phyloP scores from a whole-genome alignment of 208 protist genomes.

The Wallacemonas rigidus region DNA sequence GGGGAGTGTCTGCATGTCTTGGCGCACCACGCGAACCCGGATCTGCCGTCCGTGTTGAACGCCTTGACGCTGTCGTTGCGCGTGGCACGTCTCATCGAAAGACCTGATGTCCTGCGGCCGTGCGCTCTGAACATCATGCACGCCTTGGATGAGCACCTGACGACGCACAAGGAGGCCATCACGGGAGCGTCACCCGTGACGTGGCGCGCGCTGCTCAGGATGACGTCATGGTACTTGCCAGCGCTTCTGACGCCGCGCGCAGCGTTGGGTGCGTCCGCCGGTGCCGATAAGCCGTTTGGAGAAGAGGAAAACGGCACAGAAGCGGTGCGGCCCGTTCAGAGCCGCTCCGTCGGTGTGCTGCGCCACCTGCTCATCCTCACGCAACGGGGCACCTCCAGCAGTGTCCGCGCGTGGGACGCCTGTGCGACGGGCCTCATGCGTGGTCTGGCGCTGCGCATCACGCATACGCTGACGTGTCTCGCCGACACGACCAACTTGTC shows the following conservation, averaged over 20 bases:
- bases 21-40: background rate
- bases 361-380: constrained; percentile 2
- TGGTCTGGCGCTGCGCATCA: constrained; percentile 3
- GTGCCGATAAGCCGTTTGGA: too few species aligned
- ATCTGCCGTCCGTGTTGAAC: background rate
- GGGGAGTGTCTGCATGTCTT: background rate
- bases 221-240: background rate
- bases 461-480: background rate
- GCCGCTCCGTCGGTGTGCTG: background rate
- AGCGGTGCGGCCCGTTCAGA: background rate
- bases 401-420: background rate
- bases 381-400: background rate
- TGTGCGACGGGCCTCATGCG: background rate
- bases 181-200: background rate
- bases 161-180: background rate
- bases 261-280: too few species aligned
- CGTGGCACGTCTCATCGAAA: background rate
- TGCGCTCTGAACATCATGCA: background rate
- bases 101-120: background rate
- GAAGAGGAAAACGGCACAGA: background rate
- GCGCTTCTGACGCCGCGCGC: background rate
- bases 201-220: constrained; percentile 2
- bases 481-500: background rate
- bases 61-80: constrained; percentile 4
- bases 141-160: constrained; percentile 10